Conservation (phyloP, 306 rosid genomes). For the Quillaja saponaria region DNA sequence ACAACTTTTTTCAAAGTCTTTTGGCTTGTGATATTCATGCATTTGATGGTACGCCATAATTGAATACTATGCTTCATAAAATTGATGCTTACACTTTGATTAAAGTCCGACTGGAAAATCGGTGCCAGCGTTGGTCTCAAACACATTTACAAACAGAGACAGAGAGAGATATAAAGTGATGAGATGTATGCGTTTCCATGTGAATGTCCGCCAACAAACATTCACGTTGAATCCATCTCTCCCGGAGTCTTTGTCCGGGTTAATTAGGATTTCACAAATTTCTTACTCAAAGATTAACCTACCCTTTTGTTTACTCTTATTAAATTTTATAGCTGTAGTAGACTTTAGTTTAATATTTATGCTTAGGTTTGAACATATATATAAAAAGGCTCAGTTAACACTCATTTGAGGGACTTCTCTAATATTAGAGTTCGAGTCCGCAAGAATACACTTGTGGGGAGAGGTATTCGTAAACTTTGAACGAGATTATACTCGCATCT, state of each 20-base stretch:
- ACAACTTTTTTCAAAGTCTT: too few species aligned
- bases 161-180: slow-evolving; percentile 23
- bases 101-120: slow-evolving; percentile 27
- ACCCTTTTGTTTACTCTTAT: slow-evolving; percentile 21
- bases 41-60: background rate
- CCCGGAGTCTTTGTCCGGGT: slow-evolving; percentile 48
- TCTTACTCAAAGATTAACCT: slow-evolving; percentile 9
- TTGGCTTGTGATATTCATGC: background rate
- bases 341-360: too few species aligned
- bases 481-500: too few species aligned
- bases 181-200: slow-evolving; percentile 48
- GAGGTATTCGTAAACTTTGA: too few species aligned
- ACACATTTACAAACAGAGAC: slow-evolving; percentile 1
- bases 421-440: too few species aligned
- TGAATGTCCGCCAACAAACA: slow-evolving; percentile 72
- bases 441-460: too few species aligned
- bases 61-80: slow-evolving; percentile 22
- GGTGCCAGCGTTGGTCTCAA: slow-evolving; percentile 14
- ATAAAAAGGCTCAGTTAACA: too few species aligned
- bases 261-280: slow-evolving; percentile 44
- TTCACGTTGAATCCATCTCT: slow-evolving; percentile 66
- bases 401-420: too few species aligned
- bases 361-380: too few species aligned
- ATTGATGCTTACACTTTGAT: slow-evolving; percentile 21
- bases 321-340: slow-evolving; percentile 33